A percentile compares a stretch with the other conserved stretches of the same genome.
Conservation (phyloP, 495 filamentous ascomycete species). For the Trichodelitschia bisporula region DNA sequence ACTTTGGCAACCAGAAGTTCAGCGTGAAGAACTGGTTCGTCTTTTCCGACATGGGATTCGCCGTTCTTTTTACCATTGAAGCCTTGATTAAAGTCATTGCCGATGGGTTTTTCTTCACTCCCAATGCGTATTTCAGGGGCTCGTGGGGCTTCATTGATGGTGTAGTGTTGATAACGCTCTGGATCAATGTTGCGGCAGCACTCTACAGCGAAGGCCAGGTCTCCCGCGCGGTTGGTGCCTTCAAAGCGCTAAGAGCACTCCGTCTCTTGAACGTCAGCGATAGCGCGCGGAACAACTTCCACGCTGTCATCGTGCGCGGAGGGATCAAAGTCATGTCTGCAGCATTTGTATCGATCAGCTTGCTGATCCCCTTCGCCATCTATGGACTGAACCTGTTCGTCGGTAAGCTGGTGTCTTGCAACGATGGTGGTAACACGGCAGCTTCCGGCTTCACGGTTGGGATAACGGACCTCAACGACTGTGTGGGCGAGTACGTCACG, state of each 20-base stretch:
- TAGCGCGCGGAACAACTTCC: conserved; percentile 86
- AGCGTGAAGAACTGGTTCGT: conserved; percentile 68
- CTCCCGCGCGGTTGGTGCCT: conserved; percentile 77
- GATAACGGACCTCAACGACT: conserved; percentile 38
- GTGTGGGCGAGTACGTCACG: conserved; percentile 59
- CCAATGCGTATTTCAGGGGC: conserved; percentile 88
- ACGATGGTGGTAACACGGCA: conserved; percentile 31
- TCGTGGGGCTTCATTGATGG: conserved; percentile 96
- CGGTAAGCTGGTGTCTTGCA: conserved; percentile 57
- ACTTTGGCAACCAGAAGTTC: conserved; percentile 33
- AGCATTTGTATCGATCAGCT: conserved; percentile 78
- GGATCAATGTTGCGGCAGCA: conserved; percentile 79
- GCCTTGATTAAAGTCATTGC: conserved; percentile 84
- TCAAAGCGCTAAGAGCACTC: conserved; percentile 91
- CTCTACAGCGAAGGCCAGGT: conserved; percentile 53
- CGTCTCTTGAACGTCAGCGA: conserved; percentile 87
- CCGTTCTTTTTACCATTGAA: conserved; percentile 65
- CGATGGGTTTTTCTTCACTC: conserved; percentile 91
- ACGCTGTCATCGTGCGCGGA: conserved; percentile 81
- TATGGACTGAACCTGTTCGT: conserved; percentile 86
- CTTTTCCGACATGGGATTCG: conserved; percentile 77
- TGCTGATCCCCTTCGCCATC: conserved; percentile 88
- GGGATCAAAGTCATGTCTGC: conserved; percentile 69
- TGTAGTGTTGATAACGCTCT: conserved; percentile 75
- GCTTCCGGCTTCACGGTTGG: too few relatives aligned